Percentiles rank a stretch among this genome's conserved stretches.
Conservation (phyloP, 768 basidiomycete species). For the Lyophyllum atratum region DNA sequence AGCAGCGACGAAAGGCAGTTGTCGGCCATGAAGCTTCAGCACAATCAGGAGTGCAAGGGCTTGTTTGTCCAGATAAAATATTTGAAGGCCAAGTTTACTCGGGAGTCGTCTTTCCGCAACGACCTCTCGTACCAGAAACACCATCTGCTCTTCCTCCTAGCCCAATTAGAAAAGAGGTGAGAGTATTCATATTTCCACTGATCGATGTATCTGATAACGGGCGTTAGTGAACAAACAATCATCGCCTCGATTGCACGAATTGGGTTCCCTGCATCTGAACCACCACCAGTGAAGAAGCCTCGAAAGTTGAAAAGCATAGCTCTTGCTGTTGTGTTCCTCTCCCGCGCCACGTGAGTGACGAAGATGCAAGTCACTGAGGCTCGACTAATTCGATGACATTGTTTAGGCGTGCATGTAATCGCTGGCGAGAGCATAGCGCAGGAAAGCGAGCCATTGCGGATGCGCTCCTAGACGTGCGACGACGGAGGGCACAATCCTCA, state of each 20-base stretch:
- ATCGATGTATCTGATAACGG: not conserved
- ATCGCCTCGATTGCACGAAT: slow-evolving; percentile 75
- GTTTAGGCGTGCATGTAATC: slow-evolving; percentile 56
- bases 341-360: slow-evolving; percentile 58
- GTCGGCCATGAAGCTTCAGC: slow-evolving; percentile 57
- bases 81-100: slow-evolving; percentile 86
- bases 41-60: slow-evolving; percentile 88
- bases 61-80: slow-evolving; percentile 89
- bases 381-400: not conserved
- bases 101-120: slow-evolving; percentile 79
- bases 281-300: slow-evolving; percentile 37
- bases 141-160: slow-evolving; percentile 78
- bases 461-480: slow-evolving; percentile 73
- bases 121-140: slow-evolving; percentile 85
- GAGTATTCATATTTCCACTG: slow-evolving; percentile 13
- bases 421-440: slow-evolving; percentile 64
- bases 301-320: slow-evolving; percentile 60
- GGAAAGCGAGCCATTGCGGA: slow-evolving; percentile 62
- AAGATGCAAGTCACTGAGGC: not conserved
- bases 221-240: slow-evolving; percentile 64
- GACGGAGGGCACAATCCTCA: slow-evolving; percentile 38
- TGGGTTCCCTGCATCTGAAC: slow-evolving; percentile 58
- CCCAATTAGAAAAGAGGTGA: slow-evolving; percentile 71
- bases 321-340: slow-evolving; percentile 62
- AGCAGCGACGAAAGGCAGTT: slow-evolving; percentile 57